Evolutionary conservation across 1,284 basidiomycete genomes (phyloP), one percentile per base, ranked within the genome.

Genomic region (Pyrrhoderma lamaoense): DNA sequence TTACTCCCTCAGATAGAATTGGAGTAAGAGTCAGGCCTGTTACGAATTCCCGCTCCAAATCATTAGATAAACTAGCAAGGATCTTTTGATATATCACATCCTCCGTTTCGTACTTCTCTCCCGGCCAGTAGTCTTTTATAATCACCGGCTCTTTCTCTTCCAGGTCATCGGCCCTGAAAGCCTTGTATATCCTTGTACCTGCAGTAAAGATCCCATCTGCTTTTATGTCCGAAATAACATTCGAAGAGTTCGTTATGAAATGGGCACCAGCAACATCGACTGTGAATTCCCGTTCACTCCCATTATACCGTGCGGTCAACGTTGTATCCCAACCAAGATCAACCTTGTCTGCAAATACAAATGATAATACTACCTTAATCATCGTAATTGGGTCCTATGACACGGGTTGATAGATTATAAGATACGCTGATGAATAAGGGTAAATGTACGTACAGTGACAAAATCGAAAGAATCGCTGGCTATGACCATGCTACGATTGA

Each of bases 391-490:
- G 23, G 5, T 45, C 23, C 47, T 31, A 22, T 11, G 31, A 16
- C 11, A 16, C 13, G n/a, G n/a, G 11, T 7, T 23, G 18, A 4
- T 25, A 14, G 14, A 23, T 25, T 49, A 27, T 39, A n/a, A 8
- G n/a, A n/a, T 23, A 21, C n/a, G 31, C 14, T 21, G n/a, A n/a
- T n/a, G n/a, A n/a, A n/a, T 13, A 19, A 18, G 8, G 27, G 19
- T 14, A 14, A 23, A 8, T 13, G 2, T 16, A 42, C 47, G 8
- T 25, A 49, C 47, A 16, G 8, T 49, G 19, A 22, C 40, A 23
- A 49, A 49, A 31, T 49, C 21, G 27, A 49, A 49, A 13, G 47
- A 39, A 16, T n/a, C 40, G 13, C 47, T 49, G 14, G 42, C 37
- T 9, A 31, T 37, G 21, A 42, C n/a, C 21, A 42, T 42, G n/a